Base-by-base conservation (phyloP, 2,329 filamentous ascomycete genomes). In the Pestalotiopsis sp. region DNA sequence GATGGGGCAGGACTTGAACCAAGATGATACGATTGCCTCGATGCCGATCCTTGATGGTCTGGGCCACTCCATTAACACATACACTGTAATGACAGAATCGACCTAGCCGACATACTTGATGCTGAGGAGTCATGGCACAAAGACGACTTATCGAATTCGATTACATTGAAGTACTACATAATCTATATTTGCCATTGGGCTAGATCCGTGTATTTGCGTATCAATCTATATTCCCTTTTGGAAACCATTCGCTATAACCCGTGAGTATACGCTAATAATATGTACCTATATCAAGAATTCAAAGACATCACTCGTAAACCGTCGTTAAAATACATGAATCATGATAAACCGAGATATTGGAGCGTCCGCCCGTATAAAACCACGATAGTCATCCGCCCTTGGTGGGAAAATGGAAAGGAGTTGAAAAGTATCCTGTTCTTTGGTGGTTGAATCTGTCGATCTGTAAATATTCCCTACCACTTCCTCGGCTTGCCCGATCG, bases 401-500 rank as follows among this genome's bases (percentile, higher is more conserved):
- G 7, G 7, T 31, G 31, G 7, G 9, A 31, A 31, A 9, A 31
- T 9, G 31, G 31, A 31, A 9, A 31, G 31, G 31, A 31, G 31
- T 52, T 17, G 45, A 52, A 20, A 20, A 14, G n/a, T 52, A 52
- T 2, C 12, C 20, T 20, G 45, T 11, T 20, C 7, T 23, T n/a
- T 11, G n/a, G 17, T 58, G 9, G n/a, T 25, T 12, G 56, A 2
- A 25, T 13, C 45, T 52, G 14, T 52, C 9, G 14, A 20, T 52
- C 14, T 31, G 13, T 17, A 59, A 27, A 17, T 5, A 40, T n/a
- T 9, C 6, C n/a, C 59, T 61, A 61, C 14, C n/a, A 61, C 20
- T 61, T 36, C n/a, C 59, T 61, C 31, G 71, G 69, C 66, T 70
- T 72, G 1, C 70, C 73, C 61, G 45, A 67, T 9, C 68, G 65